Evolutionary conservation across 176 grass and related monocot species (phyloP).

Genomic region (Elymus sibiricus): DNA sequence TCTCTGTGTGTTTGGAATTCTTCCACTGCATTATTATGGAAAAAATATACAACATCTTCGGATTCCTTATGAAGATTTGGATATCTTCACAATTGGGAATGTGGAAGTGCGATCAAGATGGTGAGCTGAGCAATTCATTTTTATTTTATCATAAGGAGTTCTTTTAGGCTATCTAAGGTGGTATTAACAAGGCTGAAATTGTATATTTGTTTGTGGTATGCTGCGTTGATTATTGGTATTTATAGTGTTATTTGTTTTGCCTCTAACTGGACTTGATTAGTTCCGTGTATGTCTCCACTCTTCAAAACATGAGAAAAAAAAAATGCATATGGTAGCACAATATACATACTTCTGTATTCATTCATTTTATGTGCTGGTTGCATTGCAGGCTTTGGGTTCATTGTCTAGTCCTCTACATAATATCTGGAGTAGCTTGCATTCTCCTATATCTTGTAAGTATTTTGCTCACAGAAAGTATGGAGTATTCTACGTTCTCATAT

Average conservation of each 20-base stretch:
- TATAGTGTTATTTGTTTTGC: constrained; percentile 10
- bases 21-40: constrained; percentile 86
- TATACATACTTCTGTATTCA: not conserved
- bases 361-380: constrained; percentile 19
- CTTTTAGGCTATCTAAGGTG: not conserved
- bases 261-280: not conserved
- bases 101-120: constrained; percentile 51
- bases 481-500: not conserved
- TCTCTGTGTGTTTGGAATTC: constrained; percentile 74
- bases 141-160: not conserved
- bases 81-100: constrained; percentile 78
- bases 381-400: constrained; percentile 93
- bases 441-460: constrained; percentile 92
- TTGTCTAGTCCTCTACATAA: constrained; percentile 80
- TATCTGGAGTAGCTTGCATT: constrained; percentile 77
- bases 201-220: not conserved
- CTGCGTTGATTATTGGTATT: not conserved
- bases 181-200: not conserved
- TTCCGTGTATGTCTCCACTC: not conserved
- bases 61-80: constrained; percentile 62
- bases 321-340: not conserved
- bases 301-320: not conserved
- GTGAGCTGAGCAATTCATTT: constrained; percentile 37
- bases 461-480: not conserved
- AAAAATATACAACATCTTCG: constrained; percentile 46